phyloP scores from a whole-genome alignment of 345 rosid genomes.

The Euphorbia lathyris region DNA sequence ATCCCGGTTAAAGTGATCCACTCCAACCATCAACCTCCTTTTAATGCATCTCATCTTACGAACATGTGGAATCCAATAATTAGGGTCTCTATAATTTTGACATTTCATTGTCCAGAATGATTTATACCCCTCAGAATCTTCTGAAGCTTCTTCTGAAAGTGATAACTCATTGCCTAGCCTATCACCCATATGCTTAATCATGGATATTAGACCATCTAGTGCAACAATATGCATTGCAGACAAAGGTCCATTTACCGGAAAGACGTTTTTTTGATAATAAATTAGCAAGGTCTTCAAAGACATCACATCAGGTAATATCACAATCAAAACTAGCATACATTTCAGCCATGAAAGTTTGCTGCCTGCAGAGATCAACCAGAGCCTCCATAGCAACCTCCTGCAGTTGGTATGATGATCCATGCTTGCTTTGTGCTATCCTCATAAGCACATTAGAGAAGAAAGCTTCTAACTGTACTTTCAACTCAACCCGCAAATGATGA shows the following conservation, averaged over 20 bases:
- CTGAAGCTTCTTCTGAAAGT: slow-evolving; percentile 29
- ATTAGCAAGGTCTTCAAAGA: slow-evolving; percentile 64
- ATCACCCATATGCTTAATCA: slow-evolving; percentile 57
- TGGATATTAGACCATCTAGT: slow-evolving; percentile 60
- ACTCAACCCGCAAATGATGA: slow-evolving; percentile 54
- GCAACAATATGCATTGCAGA: slow-evolving; percentile 76
- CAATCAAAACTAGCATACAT: slow-evolving; percentile 73
- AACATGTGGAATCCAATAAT: slow-evolving; percentile 59
- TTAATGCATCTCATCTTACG: slow-evolving; percentile 51
- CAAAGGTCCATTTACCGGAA: slow-evolving; percentile 68
- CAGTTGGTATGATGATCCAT: slow-evolving; percentile 71
- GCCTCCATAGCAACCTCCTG: slow-evolving; percentile 88
- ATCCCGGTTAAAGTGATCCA: slow-evolving; percentile 69
- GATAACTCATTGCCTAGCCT: slow-evolving; percentile 48
- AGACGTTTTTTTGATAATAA: slow-evolving; percentile 64
- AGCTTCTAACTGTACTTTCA: slow-evolving; percentile 71
- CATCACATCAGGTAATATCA: slow-evolving; percentile 63
- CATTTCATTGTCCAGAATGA: slow-evolving; percentile 58
- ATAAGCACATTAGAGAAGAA: slow-evolving; percentile 69
- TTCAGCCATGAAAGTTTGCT: slow-evolving; percentile 60
- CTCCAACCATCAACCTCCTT: slow-evolving; percentile 56
- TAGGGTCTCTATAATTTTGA: slow-evolving; percentile 50
- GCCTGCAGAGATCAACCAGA: slow-evolving; percentile 69
- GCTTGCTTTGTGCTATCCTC: slow-evolving; percentile 61
- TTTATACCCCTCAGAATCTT: slow-evolving; percentile 41